Conservation (phyloP, 495 filamentous ascomycete genomes). For the Lasiosphaeris hirsuta region DNA sequence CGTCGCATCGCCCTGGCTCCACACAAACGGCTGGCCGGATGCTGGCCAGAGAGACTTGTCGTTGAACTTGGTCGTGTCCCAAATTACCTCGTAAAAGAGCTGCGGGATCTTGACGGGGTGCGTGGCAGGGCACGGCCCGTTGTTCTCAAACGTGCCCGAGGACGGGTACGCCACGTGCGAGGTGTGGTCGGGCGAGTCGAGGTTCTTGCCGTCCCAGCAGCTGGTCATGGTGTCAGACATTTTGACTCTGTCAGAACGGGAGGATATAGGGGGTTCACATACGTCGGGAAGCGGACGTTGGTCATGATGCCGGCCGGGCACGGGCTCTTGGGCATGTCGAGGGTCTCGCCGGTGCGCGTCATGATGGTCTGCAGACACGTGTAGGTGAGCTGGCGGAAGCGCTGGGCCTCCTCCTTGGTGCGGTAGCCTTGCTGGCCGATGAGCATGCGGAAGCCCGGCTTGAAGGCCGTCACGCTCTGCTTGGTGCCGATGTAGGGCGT, state of each 20-base stretch:
- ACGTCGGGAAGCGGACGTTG: constrained; percentile 32
- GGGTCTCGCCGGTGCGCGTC: constrained; percentile 28
- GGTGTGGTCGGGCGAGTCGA: constrained; percentile 31
- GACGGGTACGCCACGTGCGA: constrained; percentile 37
- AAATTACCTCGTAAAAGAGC: constrained; percentile 41
- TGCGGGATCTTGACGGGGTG: constrained; percentile 36
- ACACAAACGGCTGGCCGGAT: constrained; percentile 47
- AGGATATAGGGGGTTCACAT: no score
- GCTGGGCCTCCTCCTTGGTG: constrained; percentile 32
- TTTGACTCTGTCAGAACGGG: no score
- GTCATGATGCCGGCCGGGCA: constrained; percentile 38
- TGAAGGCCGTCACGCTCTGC: constrained; percentile 47
- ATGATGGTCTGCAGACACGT: constrained; percentile 30
- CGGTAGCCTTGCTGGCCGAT: constrained; percentile 28
- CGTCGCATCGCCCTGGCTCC: constrained; percentile 38
- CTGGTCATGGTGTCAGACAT: no score
- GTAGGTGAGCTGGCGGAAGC: constrained; percentile 41
- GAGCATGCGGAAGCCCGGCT: constrained; percentile 45
- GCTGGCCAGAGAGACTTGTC: constrained; percentile 38
- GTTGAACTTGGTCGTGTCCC: constrained; percentile 39
- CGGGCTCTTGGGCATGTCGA: constrained; percentile 28
- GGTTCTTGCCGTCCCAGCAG: constrained; percentile 28
- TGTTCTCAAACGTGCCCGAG: constrained; percentile 34
- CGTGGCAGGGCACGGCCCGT: constrained; percentile 26
- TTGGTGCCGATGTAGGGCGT: constrained; percentile 48